phyloP scores from a whole-genome alignment of 2,329 filamentous ascomycete genomes.

The Akanthomyces muscarius region DNA sequence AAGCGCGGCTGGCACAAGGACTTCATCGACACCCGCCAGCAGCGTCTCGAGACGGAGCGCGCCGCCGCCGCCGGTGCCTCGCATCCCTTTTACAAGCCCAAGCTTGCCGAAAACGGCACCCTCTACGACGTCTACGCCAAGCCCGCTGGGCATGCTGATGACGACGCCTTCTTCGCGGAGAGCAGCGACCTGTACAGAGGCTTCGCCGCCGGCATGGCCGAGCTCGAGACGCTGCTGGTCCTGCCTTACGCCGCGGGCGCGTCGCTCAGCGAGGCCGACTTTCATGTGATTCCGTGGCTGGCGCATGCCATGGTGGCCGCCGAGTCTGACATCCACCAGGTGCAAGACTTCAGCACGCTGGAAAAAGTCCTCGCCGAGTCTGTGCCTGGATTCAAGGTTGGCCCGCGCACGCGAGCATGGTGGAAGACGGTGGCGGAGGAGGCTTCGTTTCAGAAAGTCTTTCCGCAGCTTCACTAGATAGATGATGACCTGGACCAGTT shows the following conservation, averaged over 20 bases:
- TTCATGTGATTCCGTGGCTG: constrained; percentile 21
- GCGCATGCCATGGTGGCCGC: constrained; percentile 20
- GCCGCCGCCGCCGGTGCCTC: constrained; percentile 1
- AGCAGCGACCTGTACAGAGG: constrained; percentile 3
- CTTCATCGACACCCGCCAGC: constrained; percentile 18
- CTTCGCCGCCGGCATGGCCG: constrained; percentile 19
- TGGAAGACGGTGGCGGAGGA: constrained; percentile 15
- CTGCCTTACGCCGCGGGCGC: constrained; percentile 22
- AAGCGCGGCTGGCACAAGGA: constrained; percentile 5
- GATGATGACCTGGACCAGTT: too few relatives aligned
- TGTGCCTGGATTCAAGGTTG: constrained; percentile 12
- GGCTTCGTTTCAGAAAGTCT: constrained; percentile 16
- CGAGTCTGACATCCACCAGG: not conserved
- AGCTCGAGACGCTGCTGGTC: constrained; percentile 19
- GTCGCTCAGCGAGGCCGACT: constrained; percentile 20
- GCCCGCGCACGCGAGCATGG: constrained; percentile 14
- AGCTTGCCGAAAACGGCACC: constrained; percentile 19
- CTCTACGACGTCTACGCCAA: constrained; percentile 16
- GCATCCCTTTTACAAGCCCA: constrained; percentile 22
- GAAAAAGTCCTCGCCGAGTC: constrained; percentile 9
- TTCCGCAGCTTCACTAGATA: constrained; percentile 15
- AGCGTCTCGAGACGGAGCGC: constrained; percentile 19
- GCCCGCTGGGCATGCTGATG: not conserved
- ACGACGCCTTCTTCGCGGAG: constrained; percentile 18
- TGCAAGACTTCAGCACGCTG: constrained; percentile 5